Percentiles rank a stretch among this genome's conserved stretches.
These are phyloP conservation scores for Trichosporon coremiiforme DNA, from an alignment of 1,284 basidiomycete species.

Conservation along the genomic window DNA sequence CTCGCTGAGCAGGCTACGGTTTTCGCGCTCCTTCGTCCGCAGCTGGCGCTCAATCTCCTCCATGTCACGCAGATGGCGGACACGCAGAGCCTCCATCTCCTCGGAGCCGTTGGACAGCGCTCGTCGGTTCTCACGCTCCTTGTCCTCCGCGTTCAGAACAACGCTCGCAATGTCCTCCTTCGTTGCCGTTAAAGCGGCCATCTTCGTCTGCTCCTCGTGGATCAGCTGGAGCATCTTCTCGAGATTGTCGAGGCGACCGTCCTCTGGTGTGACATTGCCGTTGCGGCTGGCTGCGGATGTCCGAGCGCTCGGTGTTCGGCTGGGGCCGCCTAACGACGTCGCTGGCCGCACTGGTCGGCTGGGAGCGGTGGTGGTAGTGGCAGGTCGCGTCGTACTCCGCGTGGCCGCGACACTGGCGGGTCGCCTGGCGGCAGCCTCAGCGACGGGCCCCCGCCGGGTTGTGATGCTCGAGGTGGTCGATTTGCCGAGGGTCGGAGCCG, in stretches of 20 bases:
- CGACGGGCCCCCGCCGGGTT: conserved; percentile 33
- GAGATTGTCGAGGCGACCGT: conserved; percentile 45
- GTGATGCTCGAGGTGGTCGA: conserved; percentile 21
- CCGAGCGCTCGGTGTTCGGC: conserved; percentile 2
- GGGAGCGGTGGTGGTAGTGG: background rate
- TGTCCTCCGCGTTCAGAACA: conserved; percentile 41
- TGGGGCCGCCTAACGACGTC: background rate
- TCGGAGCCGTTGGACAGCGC: conserved; percentile 49
- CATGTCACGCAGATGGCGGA: conserved; percentile 47
- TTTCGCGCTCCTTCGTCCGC: conserved; percentile 49
- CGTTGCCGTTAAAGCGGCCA: conserved; percentile 41
- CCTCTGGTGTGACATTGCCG: conserved; percentile 17
- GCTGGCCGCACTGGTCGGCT: background rate
- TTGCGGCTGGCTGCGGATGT: conserved; percentile 10
- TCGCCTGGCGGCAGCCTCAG: background rate
- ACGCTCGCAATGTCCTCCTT: conserved; percentile 46
- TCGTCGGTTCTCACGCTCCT: conserved; percentile 48
- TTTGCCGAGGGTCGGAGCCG: conserved; percentile 11
- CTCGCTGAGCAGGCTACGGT: conserved; percentile 51
- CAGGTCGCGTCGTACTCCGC: conserved; percentile 5
- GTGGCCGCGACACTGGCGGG: background rate
- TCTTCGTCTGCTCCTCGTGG: conserved; percentile 45
- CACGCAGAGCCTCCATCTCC: conserved; percentile 46
- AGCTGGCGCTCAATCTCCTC: conserved; percentile 53
- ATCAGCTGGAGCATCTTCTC: conserved; percentile 48